phyloP scores from a whole-genome alignment of 768 basidiomycete species.

The Rhodotorula taiwanensis region DNA sequence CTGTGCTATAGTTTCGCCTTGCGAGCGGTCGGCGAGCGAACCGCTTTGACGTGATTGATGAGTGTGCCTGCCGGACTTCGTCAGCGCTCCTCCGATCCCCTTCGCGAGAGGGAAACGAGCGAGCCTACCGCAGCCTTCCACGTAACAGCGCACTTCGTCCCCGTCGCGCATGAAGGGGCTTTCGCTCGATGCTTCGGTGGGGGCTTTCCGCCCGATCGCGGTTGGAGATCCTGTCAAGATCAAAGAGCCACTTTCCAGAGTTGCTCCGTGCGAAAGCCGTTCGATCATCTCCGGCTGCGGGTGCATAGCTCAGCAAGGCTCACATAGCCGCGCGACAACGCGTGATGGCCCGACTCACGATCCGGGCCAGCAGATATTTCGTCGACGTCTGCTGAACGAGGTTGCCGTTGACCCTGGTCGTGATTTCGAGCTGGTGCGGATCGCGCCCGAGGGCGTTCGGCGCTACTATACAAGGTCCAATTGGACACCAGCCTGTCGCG shows the following conservation, averaged over 20 bases:
- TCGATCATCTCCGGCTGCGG: conserved; percentile 40
- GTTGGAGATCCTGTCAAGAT: conserved; percentile 44
- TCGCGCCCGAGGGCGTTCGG: conserved; percentile 2
- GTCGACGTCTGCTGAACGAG: conserved; percentile 38
- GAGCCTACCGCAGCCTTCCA: conserved; percentile 28
- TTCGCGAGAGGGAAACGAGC: no score
- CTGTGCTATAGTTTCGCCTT: conserved; percentile 19
- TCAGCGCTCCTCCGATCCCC: neutral
- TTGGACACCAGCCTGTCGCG: conserved; percentile 27
- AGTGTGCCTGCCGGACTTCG: conserved; percentile 19
- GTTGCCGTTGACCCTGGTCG: conserved; percentile 39
- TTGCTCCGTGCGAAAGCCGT: conserved; percentile 43
- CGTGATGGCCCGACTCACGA: conserved; percentile 15
- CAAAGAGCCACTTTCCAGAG: conserved; percentile 43
- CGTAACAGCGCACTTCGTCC: conserved; percentile 15
- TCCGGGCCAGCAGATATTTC: neutral
- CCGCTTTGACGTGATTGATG: conserved; percentile 20
- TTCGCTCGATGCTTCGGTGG: neutral
- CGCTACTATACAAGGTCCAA: conserved; percentile 25
- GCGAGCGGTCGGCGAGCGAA: neutral
- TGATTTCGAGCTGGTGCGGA: conserved; percentile 18
- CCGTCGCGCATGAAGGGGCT: conserved; percentile 26
- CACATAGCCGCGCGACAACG: neutral
- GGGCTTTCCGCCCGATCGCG: conserved; percentile 22
- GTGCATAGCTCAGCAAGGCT: conserved; percentile 28